Base-by-base conservation (phyloP, 768 basidiomycete species). In the Obba rivulosa region DNA sequence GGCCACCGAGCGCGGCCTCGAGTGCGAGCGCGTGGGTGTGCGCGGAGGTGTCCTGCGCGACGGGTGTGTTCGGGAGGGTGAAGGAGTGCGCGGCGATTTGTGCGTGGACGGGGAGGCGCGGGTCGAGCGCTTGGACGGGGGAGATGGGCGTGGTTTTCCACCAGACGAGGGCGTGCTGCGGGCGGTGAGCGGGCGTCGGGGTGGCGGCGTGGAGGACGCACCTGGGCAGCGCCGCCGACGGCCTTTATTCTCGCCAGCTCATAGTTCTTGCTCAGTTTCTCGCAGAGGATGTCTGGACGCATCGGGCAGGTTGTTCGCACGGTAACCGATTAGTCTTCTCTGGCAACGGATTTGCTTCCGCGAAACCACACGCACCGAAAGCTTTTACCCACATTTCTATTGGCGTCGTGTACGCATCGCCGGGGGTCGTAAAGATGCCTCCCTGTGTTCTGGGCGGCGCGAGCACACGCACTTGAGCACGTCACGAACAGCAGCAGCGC, bases 341-440 rank as follows among this genome's bases (percentile, higher is more conserved):
- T 31, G 31, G 38, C 54, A 47, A 48, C 74, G 79, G 74, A 70
- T 73, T 80, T 81, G 81, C 68, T 83, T 80, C 79, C 80, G 80
- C 57, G 59, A 61, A 59, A n/a, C n/a, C 28, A 53, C 41, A 70
- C 83, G 66, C 64, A 89, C 90, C 90, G 43, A 92, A 77, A 14
- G 76, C 85, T 63, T 87, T 89, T 46, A 90, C 81, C 89, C 89
- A 92, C 86, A 92, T 89, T 59, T 92, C 89, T 40, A 92, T 77
- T 1, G 90, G 89, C 7, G 89, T 90, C 34, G 87, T 91, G 62
- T 86, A 90, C 20, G 87, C 87, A 65, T 92, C 88, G 24, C 87
- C 87, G 3, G 86, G 85, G 0, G 86, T 87, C 38, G 86, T 90
- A 66, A 90, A 90, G 50, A 92, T 86, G 4, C 90, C 90, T 41